Conservation (phyloP, 2,329 filamentous ascomycete genomes). For the Pseudomassariella vexata region DNA sequence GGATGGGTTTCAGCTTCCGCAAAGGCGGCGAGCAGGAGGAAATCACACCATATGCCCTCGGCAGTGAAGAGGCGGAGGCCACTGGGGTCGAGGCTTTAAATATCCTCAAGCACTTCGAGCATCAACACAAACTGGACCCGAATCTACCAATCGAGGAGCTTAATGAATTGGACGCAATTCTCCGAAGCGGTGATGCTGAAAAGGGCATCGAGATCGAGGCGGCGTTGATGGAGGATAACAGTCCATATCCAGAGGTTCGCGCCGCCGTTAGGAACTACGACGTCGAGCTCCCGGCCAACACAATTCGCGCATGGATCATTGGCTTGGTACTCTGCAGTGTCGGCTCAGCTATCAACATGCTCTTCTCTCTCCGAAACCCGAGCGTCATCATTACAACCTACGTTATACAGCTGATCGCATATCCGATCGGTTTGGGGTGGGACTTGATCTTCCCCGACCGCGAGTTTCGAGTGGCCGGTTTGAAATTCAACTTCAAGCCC, state of each 20-base stretch:
- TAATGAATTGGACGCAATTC: slow-evolving; percentile 43
- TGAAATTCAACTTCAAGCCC: slow-evolving; percentile 32
- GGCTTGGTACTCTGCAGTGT: slow-evolving; percentile 52
- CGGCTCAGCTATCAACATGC: slow-evolving; percentile 50
- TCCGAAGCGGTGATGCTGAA: slow-evolving; percentile 36
- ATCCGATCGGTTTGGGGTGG: slow-evolving; percentile 34
- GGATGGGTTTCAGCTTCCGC: slow-evolving; percentile 18
- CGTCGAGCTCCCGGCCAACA: slow-evolving; percentile 47
- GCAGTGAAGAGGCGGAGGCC: slow-evolving; percentile 13
- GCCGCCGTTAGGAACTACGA: slow-evolving; percentile 37
- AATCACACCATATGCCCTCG: slow-evolving; percentile 12
- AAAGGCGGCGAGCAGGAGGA: slow-evolving; percentile 13
- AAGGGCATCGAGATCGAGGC: slow-evolving; percentile 39
- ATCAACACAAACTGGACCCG: slow-evolving; percentile 50
- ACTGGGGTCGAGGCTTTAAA: slow-evolving; percentile 14
- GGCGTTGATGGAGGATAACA: slow-evolving; percentile 45
- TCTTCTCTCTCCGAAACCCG: slow-evolving; percentile 43
- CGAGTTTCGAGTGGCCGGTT: slow-evolving; percentile 25
- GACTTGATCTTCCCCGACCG: slow-evolving; percentile 27
- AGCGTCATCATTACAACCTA: slow-evolving; percentile 47
- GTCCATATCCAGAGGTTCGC: slow-evolving; percentile 46
- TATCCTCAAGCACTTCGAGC: slow-evolving; percentile 34
- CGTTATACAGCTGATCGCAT: slow-evolving; percentile 50
- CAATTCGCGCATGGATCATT: slow-evolving; percentile 55
- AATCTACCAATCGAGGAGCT: slow-evolving; percentile 48